Base-by-base conservation (phyloP, 2,329 filamentous ascomycete species). In the Arthrobotrys iridis region DNA sequence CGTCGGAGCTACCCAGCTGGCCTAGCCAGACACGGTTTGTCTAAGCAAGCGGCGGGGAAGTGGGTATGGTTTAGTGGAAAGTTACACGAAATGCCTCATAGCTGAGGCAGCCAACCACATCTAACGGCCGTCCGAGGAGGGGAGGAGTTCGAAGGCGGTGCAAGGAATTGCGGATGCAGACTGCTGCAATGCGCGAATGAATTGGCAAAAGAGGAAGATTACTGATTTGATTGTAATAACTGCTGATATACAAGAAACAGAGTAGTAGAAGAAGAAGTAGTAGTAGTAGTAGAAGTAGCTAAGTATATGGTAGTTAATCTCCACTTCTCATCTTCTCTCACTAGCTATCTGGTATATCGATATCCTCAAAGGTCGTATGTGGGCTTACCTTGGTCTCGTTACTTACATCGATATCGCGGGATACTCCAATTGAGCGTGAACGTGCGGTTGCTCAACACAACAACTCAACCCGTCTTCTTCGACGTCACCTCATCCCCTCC, bases 391-490 rank as follows among this genome's bases (percentile, higher is more conserved):
- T n/a, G n/a, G n/a, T n/a, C n/a, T n/a, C n/a, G n/a, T n/a, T n/a
- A n/a, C n/a, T n/a, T n/a, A n/a, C n/a, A n/a, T n/a, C n/a, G n/a
- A n/a, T n/a, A n/a, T n/a, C n/a, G n/a, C n/a, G n/a, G n/a, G n/a
- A n/a, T n/a, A n/a, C n/a, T n/a, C n/a, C n/a, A n/a, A 33, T 33
- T 33, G 28, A 33, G 28, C 10, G 28, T 33, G 28, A 33, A 33
- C 4, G 28, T 33, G 4, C 28, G 4, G 4, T 33, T 10, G 28
- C n/a, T 55, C 50, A 59, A 46, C 43, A 52, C 45, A 52, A 64
- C 45, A 64, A 46, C 59, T 64, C 59, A 63, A 50, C 58, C 13
- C 28, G 22, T 33, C 30, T 28, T 52, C 50, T 10, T 55, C 43
- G 28, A 64, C 65, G 18, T 52, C 55, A 46, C 30, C 24, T 5